These are phyloP conservation scores for Cucumis cinereus DNA, from an alignment of 306 rosid genomes.

Conservation along the genomic window DNA sequence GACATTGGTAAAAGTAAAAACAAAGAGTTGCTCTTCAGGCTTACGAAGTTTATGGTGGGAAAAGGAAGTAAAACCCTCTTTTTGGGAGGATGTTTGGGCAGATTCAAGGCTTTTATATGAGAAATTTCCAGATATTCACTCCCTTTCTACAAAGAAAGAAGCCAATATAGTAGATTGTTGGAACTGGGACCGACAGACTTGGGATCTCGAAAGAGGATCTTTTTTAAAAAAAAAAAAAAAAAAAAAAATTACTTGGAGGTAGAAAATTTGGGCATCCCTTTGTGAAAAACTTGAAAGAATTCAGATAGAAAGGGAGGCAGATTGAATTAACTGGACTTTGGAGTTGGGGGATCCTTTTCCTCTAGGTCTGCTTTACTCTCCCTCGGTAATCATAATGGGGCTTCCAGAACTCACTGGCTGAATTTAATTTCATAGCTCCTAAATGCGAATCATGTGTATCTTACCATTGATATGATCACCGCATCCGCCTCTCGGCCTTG, in stretches of 20 bases:
- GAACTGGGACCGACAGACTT: too few relatives aligned
- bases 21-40: background rate
- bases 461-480: constrained; percentile 80
- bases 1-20: too few relatives aligned
- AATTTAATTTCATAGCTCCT: background rate
- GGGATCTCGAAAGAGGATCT: too few relatives aligned
- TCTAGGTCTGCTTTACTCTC: background rate
- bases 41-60: too few relatives aligned
- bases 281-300: background rate
- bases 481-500: constrained; percentile 93
- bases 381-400: background rate
- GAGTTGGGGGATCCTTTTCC: background rate
- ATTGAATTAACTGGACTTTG: background rate
- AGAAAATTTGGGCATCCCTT: background rate
- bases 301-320: background rate
- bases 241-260: too few relatives aligned
- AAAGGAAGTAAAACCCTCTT: too few relatives aligned
- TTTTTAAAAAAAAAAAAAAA: too few relatives aligned
- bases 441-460: background rate
- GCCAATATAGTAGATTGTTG: too few relatives aligned
- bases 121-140: too few relatives aligned
- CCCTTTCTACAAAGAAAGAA: too few relatives aligned
- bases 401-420: background rate
- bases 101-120: too few relatives aligned
- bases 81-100: too few relatives aligned